These are phyloP conservation scores for Marasmius sp. DNA, from an alignment of 1,284 basidiomycete genomes.

Conservation along the genomic window DNA sequence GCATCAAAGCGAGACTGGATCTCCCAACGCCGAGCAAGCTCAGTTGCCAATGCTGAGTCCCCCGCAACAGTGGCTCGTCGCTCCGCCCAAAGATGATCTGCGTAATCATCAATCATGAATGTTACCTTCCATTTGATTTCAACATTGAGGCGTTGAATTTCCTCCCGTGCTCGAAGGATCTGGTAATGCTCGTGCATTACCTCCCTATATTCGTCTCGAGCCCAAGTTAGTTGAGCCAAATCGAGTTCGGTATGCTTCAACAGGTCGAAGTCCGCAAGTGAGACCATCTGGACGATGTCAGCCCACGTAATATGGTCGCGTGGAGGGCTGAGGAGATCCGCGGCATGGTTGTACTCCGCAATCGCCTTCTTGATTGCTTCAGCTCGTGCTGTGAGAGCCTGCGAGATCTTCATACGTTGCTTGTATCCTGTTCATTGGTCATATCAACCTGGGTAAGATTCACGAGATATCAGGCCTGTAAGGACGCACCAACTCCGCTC, in stretches of 20 bases:
- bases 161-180: slow-evolving; percentile 25
- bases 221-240: slow-evolving; percentile 27
- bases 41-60: not conserved
- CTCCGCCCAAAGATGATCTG: not conserved
- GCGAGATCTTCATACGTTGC: slow-evolving; percentile 24
- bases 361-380: slow-evolving; percentile 25
- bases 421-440: slow-evolving; percentile 28
- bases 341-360: slow-evolving; percentile 25
- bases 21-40: too few relatives aligned
- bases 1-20: too few relatives aligned
- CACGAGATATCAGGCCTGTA: too few relatives aligned
- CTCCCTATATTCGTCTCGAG: slow-evolving; percentile 21
- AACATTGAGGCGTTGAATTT: too few relatives aligned
- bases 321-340: slow-evolving; percentile 18
- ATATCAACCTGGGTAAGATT: not conserved
- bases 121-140: slow-evolving; percentile 30
- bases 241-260: slow-evolving; percentile 28
- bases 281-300: slow-evolving; percentile 27
- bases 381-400: slow-evolving; percentile 22
- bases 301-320: slow-evolving; percentile 23
- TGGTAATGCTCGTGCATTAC: slow-evolving; percentile 25
- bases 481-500: not conserved
- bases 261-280: slow-evolving; percentile 36
- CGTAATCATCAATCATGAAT: slow-evolving; percentile 27
- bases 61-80: not conserved